Base-by-base conservation (phyloP, 1,284 basidiomycete genomes). In the Kwoniella shivajii region DNA sequence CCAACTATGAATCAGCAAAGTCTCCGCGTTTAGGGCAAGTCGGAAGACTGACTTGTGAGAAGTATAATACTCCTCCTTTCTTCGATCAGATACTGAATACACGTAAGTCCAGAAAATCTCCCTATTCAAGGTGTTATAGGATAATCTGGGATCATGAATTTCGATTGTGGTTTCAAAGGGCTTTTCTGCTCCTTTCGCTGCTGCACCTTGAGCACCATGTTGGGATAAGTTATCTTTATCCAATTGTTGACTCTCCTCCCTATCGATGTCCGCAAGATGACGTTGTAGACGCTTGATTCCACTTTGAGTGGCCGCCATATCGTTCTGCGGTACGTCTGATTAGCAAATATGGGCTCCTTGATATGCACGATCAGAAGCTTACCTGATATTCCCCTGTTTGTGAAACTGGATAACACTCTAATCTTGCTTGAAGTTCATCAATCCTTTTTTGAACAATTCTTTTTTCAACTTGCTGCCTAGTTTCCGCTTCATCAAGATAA, bases 51-150 rank as follows among this genome's bases (percentile, higher is more conserved):
- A 89, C 90, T 88, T 84, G 20, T 89, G 86, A 4, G 91, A 90
- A 80, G 92, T 85, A 68, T 91, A 89, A 73, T 94, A 97, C 70
- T 92, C 88, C 54, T 90, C 85, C 4, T 89, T 88, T 53, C 78
- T 75, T 63, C 88, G 84, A 48, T 86, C 83, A 44, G 86, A 83
- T 44, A 88, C 90, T 68, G 88, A 89, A 72, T 90, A 89, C 73
- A 92, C 93, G 77, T 97, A 97, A 73, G 90, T 88, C 78, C 90
- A 84, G 72, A 95, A 81, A 57, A 95, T 85, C 75, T 90, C 86
- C 58, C 92, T 86, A 14, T 88, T 87, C 16, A 84, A 81, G 71
- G 88, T 89, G 69, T 88, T 88, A 78, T 93, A 82, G 70, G 87
- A 87, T 43, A 96, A 82, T 49, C 87, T 88, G 0, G 92, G 93